These are phyloP conservation scores for Ammopiptanthus mongolicus DNA, from an alignment of 306 rosid genomes.

Conservation along the genomic window DNA sequence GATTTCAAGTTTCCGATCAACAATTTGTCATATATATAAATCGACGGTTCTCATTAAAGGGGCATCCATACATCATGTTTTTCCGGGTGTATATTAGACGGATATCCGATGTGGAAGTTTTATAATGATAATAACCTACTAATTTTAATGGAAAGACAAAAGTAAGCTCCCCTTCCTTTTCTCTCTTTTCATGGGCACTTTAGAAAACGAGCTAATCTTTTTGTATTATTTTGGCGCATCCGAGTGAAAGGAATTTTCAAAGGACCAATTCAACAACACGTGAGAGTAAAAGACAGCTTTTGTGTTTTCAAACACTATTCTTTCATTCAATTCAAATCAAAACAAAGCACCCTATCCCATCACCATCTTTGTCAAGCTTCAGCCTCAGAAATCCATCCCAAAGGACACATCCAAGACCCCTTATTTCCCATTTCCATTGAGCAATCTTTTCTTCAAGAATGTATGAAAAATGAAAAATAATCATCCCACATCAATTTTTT, in stretches of 20 bases:
- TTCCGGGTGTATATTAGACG: too few species aligned
- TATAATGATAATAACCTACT: constrained; percentile 10
- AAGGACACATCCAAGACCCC: constrained; percentile 12
- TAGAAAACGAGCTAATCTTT: constrained; percentile 31
- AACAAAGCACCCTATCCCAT: constrained; percentile 1
- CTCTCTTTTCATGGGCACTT: background rate
- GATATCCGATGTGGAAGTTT: constrained; percentile 19
- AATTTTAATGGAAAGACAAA: constrained; percentile 15
- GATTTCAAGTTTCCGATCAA: too few species aligned
- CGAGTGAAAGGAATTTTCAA: constrained; percentile 28
- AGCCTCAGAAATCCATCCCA: constrained; percentile 21
- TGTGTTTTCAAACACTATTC: constrained; percentile 29
- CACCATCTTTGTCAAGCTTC: constrained; percentile 38
- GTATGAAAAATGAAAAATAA: background rate
- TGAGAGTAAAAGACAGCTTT: constrained; percentile 31
- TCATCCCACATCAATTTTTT: too few species aligned
- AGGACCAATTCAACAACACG: constrained; percentile 27
- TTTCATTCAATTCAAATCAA: constrained; percentile 25
- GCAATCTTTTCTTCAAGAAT: constrained; percentile 20
- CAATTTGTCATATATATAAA: too few species aligned
- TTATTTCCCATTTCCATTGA: constrained; percentile 7
- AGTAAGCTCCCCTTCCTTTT: background rate
- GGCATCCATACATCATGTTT: too few species aligned
- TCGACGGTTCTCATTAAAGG: too few species aligned
- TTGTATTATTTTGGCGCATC: constrained; percentile 44